Evolutionary conservation across 2,329 filamentous ascomycete species (phyloP).

Genomic region (Ascocoryne sarcoides): DNA sequence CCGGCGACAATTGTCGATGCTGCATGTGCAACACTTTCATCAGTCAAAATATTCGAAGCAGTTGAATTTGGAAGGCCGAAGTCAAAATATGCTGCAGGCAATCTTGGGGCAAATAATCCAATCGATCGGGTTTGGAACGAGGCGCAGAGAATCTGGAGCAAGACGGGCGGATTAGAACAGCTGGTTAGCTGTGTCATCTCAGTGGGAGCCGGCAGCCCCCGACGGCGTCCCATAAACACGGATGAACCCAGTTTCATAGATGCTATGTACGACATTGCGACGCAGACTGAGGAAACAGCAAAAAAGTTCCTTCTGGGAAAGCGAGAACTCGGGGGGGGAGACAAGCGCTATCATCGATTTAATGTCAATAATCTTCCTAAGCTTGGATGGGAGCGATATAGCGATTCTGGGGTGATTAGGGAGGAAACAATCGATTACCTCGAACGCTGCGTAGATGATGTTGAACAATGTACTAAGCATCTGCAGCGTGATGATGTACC

Average conservation of each 20-base stretch:
- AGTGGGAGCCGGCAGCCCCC: constrained; percentile 25
- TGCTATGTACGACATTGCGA: constrained; percentile 23
- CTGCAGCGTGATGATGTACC: too few relatives aligned
- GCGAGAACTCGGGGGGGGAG: constrained; percentile 21
- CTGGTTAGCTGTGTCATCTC: constrained; percentile 28
- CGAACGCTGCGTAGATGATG: too few relatives aligned
- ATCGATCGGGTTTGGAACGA: constrained; percentile 24
- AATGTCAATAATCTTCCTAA: too few relatives aligned
- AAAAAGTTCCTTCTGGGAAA: constrained; percentile 20
- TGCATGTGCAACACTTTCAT: constrained; percentile 27
- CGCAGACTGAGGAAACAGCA: constrained; percentile 26
- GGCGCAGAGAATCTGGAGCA: constrained; percentile 25
- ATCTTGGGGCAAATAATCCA: constrained; percentile 27
- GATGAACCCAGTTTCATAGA: constrained; percentile 15
- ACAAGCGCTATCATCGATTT: constrained; percentile 28
- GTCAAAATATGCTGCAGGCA: constrained; percentile 24
- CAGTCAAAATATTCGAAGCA: constrained; percentile 26
- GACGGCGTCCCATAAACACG: constrained; percentile 17
- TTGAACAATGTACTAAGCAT: too few relatives aligned
- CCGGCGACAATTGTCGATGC: constrained; percentile 26
- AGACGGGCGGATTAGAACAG: constrained; percentile 22
- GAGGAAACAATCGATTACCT: too few relatives aligned
- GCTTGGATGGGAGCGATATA: too few relatives aligned
- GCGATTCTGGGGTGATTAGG: too few relatives aligned
- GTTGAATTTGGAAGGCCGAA: constrained; percentile 23